A percentile compares a stretch with the other conserved stretches of the same genome.
phyloP scores from a whole-genome alignment of 345 rosid genomes.

The Kandelia obovata region DNA sequence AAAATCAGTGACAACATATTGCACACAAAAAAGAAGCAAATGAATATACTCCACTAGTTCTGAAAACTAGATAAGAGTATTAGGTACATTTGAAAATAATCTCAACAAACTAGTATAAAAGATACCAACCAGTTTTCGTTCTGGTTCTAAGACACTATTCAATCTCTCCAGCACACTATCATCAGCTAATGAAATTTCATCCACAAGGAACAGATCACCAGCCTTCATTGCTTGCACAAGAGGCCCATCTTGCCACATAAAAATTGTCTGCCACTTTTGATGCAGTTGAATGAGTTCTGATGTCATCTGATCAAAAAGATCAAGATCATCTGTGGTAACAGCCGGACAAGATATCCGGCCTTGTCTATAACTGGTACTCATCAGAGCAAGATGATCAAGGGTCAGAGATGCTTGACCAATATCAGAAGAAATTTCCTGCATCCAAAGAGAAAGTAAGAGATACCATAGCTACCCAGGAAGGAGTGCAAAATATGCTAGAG shows the following conservation, averaged over 20 bases:
- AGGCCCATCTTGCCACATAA: slow-evolving; percentile 97
- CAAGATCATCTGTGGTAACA: slow-evolving; percentile 43
- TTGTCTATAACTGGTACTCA: slow-evolving; percentile 39
- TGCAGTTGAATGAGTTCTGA: slow-evolving; percentile 51
- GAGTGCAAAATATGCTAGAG: slow-evolving; percentile 7
- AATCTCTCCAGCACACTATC: slow-evolving; percentile 91
- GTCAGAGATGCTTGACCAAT: slow-evolving; percentile 58
- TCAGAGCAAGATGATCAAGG: slow-evolving; percentile 39
- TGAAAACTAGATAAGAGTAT: not conserved
- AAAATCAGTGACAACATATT: too few relatives aligned
- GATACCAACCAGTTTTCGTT: slow-evolving; percentile 66
- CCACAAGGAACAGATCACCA: slow-evolving; percentile 80
- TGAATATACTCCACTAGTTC: not conserved
- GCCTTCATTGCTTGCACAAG: slow-evolving; percentile 88
- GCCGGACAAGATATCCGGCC: slow-evolving; percentile 34
- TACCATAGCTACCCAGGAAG: slow-evolving; percentile 2
- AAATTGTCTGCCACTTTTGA: slow-evolving; percentile 75
- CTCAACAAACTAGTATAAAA: slow-evolving; percentile 5
- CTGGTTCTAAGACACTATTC: slow-evolving; percentile 94
- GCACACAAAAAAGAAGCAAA: too few relatives aligned
- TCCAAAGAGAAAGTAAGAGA: slow-evolving; percentile 18
- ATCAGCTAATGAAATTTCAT: slow-evolving; percentile 98
- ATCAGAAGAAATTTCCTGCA: slow-evolving; percentile 63
- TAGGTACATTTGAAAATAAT: too few relatives aligned
- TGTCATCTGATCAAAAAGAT: slow-evolving; percentile 49